A percentile compares a stretch with the other conserved stretches of the same genome.
These are phyloP conservation scores for Pseudogymnoascus sp. DNA, from an alignment of 2,329 filamentous ascomycete species.

Conservation along the genomic window DNA sequence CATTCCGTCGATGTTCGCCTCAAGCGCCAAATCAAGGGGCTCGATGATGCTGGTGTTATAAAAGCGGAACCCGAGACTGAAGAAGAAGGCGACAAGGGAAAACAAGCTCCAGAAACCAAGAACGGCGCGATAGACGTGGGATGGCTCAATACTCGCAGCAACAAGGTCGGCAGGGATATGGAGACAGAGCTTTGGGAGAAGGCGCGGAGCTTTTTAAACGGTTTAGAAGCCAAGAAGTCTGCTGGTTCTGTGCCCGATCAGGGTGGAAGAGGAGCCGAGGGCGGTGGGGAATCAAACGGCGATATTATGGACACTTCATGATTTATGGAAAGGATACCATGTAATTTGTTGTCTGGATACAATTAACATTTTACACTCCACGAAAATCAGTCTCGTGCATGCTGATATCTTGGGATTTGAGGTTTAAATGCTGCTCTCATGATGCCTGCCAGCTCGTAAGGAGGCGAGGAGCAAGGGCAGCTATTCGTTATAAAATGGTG, in stretches of 20 bases:
- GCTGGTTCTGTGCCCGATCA: background rate
- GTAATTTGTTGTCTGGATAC: background rate
- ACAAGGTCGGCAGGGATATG: slow-evolving; percentile 74
- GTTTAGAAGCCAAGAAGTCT: slow-evolving; percentile 20
- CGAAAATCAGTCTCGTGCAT: background rate
- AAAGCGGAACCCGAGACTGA: slow-evolving; percentile 10
- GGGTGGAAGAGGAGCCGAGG: background rate
- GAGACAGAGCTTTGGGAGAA: slow-evolving; percentile 71
- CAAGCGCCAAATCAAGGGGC: slow-evolving; percentile 66
- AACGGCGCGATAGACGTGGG: slow-evolving; percentile 66
- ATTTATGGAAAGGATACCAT: background rate
- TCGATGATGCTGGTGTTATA: slow-evolving; percentile 77
- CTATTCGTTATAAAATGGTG: background rate
- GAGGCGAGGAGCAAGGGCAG: too few relatives aligned
- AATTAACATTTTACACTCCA: background rate
- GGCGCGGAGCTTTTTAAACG: slow-evolving; percentile 48
- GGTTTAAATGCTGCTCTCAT: background rate
- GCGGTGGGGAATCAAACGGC: background rate
- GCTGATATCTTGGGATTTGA: background rate
- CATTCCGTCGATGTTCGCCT: slow-evolving; percentile 69
- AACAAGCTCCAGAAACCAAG: slow-evolving; percentile 35
- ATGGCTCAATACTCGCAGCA: slow-evolving; percentile 80
- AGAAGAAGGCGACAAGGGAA: slow-evolving; percentile 22
- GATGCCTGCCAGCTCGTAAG: background rate
- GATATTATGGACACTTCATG: slow-evolving; percentile 1